Percentiles rank a stretch among this genome's conserved stretches.
Evolutionary conservation across 352 stramenopile genomes (phyloP).

Genomic region (Peronospora destructor): DNA sequence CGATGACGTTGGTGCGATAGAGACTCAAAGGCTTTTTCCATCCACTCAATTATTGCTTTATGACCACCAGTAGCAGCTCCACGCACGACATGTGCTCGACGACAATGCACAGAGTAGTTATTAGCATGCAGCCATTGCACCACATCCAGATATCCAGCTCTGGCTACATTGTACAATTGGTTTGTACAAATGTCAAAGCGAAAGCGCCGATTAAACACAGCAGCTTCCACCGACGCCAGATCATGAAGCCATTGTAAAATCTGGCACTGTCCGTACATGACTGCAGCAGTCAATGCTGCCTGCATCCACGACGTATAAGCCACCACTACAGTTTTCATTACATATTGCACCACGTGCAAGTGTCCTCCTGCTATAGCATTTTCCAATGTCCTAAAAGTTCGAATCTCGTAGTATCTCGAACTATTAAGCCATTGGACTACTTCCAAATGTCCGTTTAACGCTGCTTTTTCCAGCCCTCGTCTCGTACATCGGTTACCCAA

Average conservation of each 20-base stretch:
- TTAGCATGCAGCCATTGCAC: constrained; percentile 29
- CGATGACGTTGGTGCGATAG: constrained; percentile 23
- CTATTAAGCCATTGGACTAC: constrained; percentile 37
- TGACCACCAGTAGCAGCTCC: constrained; percentile 21
- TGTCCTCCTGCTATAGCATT: constrained; percentile 37
- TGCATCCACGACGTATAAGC: constrained; percentile 34
- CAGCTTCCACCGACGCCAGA: constrained; percentile 11
- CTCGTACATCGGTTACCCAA: constrained; percentile 38
- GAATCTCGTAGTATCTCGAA: constrained; percentile 31
- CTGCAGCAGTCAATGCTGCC: constrained; percentile 23
- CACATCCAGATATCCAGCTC: constrained; percentile 23
- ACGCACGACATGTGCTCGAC: constrained; percentile 28
- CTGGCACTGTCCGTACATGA: constrained; percentile 20
- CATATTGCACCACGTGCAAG: constrained; percentile 33
- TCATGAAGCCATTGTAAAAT: constrained; percentile 36
- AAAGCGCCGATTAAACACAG: constrained; percentile 16
- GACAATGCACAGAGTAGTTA: constrained; percentile 24
- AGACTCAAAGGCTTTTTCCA: constrained; percentile 20
- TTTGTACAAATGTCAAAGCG: constrained; percentile 27
- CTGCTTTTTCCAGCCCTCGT: constrained; percentile 31
- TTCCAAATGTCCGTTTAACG: constrained; percentile 27
- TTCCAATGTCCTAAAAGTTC: constrained; percentile 31
- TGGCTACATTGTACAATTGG: constrained; percentile 23
- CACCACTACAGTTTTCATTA: constrained; percentile 32
- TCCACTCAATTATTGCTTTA: constrained; percentile 25